Evolutionary conservation across 371 early-diverging fungal species (phyloP).

Genomic region (Rhizopus delemar): DNA sequence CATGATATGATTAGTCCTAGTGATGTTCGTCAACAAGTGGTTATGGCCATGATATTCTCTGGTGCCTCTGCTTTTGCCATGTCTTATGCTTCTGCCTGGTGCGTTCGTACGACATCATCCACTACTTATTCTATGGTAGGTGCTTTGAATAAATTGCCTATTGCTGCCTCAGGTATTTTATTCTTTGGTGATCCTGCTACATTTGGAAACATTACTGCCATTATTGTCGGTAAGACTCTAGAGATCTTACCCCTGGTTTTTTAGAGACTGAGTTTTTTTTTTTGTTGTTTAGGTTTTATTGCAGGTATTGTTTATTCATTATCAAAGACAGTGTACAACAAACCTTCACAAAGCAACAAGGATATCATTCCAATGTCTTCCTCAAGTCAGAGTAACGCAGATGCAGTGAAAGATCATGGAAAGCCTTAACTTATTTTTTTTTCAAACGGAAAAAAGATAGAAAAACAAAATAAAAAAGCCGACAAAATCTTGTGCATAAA

Average conservation of each 20-base stretch:
- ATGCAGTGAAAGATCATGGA: conserved; percentile 38
- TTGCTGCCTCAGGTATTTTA: conserved; percentile 95
- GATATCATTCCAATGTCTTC: conserved; percentile 41
- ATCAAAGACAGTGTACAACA: conserved; percentile 52
- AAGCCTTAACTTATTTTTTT: too few relatives aligned
- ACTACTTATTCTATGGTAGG: conserved; percentile 99
- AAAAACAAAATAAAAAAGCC: too few relatives aligned
- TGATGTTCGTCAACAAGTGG: conserved; percentile 54
- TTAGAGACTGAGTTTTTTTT: not conserved
- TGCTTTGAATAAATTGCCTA: conserved; percentile 97
- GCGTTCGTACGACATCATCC: conserved; percentile 92
- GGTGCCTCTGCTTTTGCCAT: conserved; percentile 90
- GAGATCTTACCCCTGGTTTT: not conserved
- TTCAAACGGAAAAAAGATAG: too few relatives aligned
- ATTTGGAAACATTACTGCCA: conserved; percentile 76
- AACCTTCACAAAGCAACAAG: conserved; percentile 41
- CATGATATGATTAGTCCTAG: conserved; percentile 33
- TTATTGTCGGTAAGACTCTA: conserved; percentile 58
- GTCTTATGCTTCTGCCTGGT: conserved; percentile 93
- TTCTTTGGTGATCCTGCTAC: conserved; percentile 91
- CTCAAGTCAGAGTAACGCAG: conserved; percentile 37
- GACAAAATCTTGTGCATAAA: too few relatives aligned
- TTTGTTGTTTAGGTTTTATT: conserved; percentile 54
- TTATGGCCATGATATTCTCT: conserved; percentile 78
- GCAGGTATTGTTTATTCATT: conserved; percentile 88